These are phyloP conservation scores for Metarhizium album DNA, from an alignment of 2,329 filamentous ascomycete genomes.

Conservation along the genomic window DNA sequence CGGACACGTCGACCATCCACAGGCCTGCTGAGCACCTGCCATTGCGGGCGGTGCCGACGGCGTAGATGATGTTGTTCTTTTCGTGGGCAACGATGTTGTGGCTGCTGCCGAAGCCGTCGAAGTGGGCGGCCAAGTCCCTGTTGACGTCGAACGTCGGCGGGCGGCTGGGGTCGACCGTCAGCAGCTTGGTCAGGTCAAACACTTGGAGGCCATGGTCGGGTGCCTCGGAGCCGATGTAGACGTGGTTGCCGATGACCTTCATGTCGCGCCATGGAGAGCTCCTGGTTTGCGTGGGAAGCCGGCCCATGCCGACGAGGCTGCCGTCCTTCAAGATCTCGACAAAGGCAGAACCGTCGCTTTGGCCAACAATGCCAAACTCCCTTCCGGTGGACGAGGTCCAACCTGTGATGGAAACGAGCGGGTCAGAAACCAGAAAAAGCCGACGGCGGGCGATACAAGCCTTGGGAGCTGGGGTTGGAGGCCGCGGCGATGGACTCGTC, in stretches of 20 bases:
- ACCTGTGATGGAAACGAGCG: conserved; percentile 15
- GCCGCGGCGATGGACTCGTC: too few species aligned
- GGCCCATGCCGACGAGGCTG: conserved; percentile 34
- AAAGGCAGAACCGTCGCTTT: conserved; percentile 39
- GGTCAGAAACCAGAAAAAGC: neutral
- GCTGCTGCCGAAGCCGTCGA: conserved; percentile 28
- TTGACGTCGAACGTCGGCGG: conserved; percentile 23
- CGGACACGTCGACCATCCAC: conserved; percentile 43
- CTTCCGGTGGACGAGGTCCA: conserved; percentile 35
- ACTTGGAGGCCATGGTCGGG: conserved; percentile 48
- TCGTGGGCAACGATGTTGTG: conserved; percentile 43
- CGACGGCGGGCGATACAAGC: neutral
- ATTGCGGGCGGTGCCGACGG: conserved; percentile 29
- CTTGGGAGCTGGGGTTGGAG: too few species aligned
- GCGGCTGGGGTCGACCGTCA: conserved; percentile 31
- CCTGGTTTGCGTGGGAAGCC: conserved; percentile 30
- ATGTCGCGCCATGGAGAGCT: conserved; percentile 30
- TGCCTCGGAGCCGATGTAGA: conserved; percentile 33
- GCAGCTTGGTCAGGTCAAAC: conserved; percentile 47
- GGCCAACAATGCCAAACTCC: conserved; percentile 38
- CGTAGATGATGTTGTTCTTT: conserved; percentile 33
- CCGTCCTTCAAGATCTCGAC: conserved; percentile 34
- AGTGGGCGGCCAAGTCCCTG: conserved; percentile 25
- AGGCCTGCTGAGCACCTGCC: conserved; percentile 35
- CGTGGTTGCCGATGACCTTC: conserved; percentile 25